Evolutionary conservation across 2,329 filamentous ascomycete genomes (phyloP).

Genomic region (Paecilomyces variotii): DNA sequence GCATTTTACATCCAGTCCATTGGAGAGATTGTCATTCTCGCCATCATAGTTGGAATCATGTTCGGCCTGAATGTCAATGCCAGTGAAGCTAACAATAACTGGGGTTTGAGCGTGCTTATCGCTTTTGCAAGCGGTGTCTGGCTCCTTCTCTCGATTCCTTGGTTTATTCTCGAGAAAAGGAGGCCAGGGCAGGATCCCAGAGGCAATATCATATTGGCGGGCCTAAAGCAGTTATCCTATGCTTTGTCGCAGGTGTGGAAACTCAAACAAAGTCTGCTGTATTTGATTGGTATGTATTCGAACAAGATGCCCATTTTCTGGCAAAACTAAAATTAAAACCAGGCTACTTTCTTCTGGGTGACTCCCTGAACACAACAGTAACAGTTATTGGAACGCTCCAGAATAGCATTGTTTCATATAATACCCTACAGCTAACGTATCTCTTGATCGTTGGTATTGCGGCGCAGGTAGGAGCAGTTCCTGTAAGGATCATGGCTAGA

Average conservation of each 20-base stretch:
- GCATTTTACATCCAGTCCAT: conserved; percentile 58
- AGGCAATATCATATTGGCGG: conserved; percentile 46
- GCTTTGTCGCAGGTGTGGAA: conserved; percentile 55
- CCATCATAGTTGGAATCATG: conserved; percentile 57
- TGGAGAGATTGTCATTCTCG: conserved; percentile 55
- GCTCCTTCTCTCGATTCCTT: conserved; percentile 56
- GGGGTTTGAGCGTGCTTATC: conserved; percentile 57
- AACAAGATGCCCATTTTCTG: not conserved
- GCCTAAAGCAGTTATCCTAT: conserved; percentile 54
- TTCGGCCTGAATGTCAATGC: conserved; percentile 54
- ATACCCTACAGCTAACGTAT: conserved; percentile 58
- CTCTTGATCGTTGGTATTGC: conserved; percentile 59
- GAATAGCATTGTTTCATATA: conserved; percentile 57
- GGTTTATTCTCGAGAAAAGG: conserved; percentile 59
- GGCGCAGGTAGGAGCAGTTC: conserved; percentile 42
- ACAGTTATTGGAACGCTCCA: conserved; percentile 60
- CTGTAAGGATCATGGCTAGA: not conserved
- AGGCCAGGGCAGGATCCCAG: conserved; percentile 50
- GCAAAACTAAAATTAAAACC: not conserved
- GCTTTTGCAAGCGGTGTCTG: conserved; percentile 58
- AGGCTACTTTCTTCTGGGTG: conserved; percentile 61
- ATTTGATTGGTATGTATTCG: conserved; percentile 46
- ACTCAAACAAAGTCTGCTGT: conserved; percentile 57
- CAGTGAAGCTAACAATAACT: conserved; percentile 55
- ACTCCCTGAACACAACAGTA: conserved; percentile 62